Evolutionary conservation across 805 yeast genomes (phyloP), one percentile per base, ranked within the genome.

Genomic region (Lipomyces starkeyi): DNA sequence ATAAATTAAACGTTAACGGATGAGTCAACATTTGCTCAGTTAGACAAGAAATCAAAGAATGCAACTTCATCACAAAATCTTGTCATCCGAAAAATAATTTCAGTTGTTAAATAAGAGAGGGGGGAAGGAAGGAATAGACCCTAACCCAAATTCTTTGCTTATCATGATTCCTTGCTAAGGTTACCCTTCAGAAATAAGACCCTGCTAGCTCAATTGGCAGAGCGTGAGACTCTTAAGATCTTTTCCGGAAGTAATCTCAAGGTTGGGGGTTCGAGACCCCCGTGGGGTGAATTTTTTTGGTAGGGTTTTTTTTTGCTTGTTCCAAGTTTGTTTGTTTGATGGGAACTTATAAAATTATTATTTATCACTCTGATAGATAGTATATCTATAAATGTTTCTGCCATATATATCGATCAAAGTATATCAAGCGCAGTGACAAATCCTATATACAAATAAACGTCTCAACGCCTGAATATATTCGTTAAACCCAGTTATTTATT

Each of bases 221-320:
- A 57, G 59, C 59, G 59, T 57, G 59, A 57, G 59, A 57, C 59
- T 57, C 59, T 57, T 57, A 74, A 61, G 58, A 53, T 56, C 14
- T 3, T 35, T 35, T 35, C 56, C 59, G 20, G 55, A 35, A 20
- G 40, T 56, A 37, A 57, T 57, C 59, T 57, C 59, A 57, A 57
- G 59, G 59, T 57, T 57, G 59, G 59, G 59, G 59, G 59, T 57
- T 57, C 59, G 59, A 57, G 43, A 57, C 59, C 59, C 59, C 49
- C 59, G 59, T 57, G 59, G 59, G 59, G 59, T 57, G 59, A 1
- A 9, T 37, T 57, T 37, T 57, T 32, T 57, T 43, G 2, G 32
- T 5, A 7, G 3, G 14, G 0, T 43, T 43, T 5, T n/a, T 11
- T 9, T 8, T 35, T 2, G 6, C 22, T n/a, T 6, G 11, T 5